phyloP scores from a whole-genome alignment of 495 filamentous ascomycete species.

The Chaetomium tenue region DNA sequence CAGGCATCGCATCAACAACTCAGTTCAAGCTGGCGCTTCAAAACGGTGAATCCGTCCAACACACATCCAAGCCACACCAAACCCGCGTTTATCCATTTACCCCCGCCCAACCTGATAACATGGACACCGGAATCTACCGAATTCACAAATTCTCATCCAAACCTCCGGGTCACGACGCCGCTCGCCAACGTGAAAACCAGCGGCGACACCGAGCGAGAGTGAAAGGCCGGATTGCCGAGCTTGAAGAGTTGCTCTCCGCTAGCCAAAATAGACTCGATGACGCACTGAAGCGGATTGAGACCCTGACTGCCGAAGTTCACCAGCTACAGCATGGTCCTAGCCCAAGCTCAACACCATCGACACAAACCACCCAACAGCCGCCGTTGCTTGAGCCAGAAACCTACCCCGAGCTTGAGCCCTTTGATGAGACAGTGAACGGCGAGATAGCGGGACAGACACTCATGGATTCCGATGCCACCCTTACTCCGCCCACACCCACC shows the following conservation, averaged over 20 bases:
- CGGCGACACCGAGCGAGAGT: slow-evolving; percentile 36
- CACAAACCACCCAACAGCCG: neutral
- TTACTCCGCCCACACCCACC: too few relatives aligned
- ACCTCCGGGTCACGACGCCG: slow-evolving; percentile 28
- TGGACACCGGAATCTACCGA: neutral
- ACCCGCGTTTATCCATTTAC: too few relatives aligned
- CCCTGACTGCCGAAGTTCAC: slow-evolving; percentile 26
- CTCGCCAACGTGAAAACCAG: slow-evolving; percentile 34
- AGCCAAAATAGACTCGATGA: slow-evolving; percentile 25
- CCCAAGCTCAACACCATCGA: neutral
- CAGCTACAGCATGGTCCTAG: slow-evolving; percentile 13
- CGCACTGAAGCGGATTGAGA: slow-evolving; percentile 25
- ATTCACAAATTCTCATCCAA: slow-evolving; percentile 32
- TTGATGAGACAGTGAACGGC: neutral
- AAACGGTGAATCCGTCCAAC: neutral
- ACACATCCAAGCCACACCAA: too few relatives aligned
- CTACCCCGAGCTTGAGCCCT: neutral
- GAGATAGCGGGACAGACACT: too few relatives aligned
- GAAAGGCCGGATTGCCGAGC: slow-evolving; percentile 29
- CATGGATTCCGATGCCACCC: too few relatives aligned
- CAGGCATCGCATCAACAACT: too few relatives aligned
- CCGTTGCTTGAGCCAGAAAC: neutral
- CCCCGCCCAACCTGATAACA: too few relatives aligned
- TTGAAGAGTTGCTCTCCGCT: slow-evolving; percentile 24
- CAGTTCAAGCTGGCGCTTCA: neutral